phyloP scores from a whole-genome alignment of 2,329 filamentous ascomycete genomes.

The Neurospora sp. region DNA sequence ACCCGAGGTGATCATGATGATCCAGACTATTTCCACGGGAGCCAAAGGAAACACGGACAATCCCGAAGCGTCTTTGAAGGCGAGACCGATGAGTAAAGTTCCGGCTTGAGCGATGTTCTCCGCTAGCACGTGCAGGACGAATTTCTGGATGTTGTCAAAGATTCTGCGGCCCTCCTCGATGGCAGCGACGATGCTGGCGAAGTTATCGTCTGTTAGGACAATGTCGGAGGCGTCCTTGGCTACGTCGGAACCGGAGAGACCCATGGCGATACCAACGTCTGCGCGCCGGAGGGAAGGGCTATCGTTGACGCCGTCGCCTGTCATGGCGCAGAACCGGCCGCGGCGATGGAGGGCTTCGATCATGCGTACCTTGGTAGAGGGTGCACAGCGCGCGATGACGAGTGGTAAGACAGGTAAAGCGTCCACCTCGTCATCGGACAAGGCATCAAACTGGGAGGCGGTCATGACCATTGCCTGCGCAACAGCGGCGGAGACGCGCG shows the following conservation, averaged over 20 bases:
- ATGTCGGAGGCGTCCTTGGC: conserved; percentile 79
- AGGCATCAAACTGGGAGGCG: conserved; percentile 50
- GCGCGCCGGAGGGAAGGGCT: conserved; percentile 62
- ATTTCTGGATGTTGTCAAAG: conserved; percentile 67
- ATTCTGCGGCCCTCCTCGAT: conserved; percentile 62
- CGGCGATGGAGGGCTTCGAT: conserved; percentile 62
- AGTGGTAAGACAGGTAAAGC: conserved; percentile 50
- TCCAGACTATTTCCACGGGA: conserved; percentile 67
- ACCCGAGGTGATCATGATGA: conserved; percentile 64
- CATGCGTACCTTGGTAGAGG: conserved; percentile 62
- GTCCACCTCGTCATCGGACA: conserved; percentile 54
- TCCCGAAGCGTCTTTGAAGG: conserved; percentile 50
- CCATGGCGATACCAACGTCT: conserved; percentile 70
- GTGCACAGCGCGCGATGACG: conserved; percentile 60
- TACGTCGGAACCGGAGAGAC: conserved; percentile 59
- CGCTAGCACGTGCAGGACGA: conserved; percentile 56
- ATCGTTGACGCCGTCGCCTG: conserved; percentile 67
- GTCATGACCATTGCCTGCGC: conserved; percentile 56
- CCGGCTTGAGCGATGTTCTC: conserved; percentile 63
- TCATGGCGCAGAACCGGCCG: conserved; percentile 61
- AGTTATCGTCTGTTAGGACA: conserved; percentile 81
- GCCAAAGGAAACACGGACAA: conserved; percentile 61
- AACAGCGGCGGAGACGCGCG: conserved; percentile 37
- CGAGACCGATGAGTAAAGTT: conserved; percentile 56
- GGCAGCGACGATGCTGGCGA: conserved; percentile 65